phyloP scores from a whole-genome alignment of 257 asterid species.

The Solanum arcanum region DNA sequence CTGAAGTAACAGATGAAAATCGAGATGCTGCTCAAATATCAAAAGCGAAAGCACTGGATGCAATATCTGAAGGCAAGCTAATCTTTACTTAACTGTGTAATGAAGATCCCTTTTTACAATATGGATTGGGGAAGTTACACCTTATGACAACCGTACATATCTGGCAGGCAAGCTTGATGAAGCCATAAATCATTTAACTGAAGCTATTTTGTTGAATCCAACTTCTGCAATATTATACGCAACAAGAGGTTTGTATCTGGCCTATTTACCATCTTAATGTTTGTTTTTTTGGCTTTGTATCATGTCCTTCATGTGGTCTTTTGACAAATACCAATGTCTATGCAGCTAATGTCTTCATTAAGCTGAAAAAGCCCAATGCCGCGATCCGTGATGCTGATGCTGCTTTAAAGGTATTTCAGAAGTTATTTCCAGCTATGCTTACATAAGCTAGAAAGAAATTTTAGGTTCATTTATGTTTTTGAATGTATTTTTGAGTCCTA shows the following conservation, averaged over 20 bases:
- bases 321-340: neutral
- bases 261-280: neutral
- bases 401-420: constrained; percentile 43
- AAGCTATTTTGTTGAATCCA: constrained; percentile 59
- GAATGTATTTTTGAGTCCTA: neutral
- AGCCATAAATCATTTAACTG: constrained; percentile 44
- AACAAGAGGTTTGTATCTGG: constrained; percentile 36
- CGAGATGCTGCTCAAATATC: constrained; percentile 45
- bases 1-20: constrained; percentile 56
- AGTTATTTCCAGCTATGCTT: neutral
- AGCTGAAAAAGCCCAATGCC: constrained; percentile 71
- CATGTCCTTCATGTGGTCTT: neutral
- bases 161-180: constrained; percentile 46
- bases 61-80: constrained; percentile 41
- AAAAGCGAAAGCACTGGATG: constrained; percentile 50
- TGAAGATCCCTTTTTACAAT: neutral
- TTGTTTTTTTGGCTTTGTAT: neutral
- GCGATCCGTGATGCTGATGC: constrained; percentile 78
- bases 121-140: neutral
- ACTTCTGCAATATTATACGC: constrained; percentile 54
- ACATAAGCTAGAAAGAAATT: neutral
- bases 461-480: neutral
- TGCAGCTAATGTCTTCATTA: constrained; percentile 46
- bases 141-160: neutral
- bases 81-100: neutral